phyloP scores from a whole-genome alignment of 2,329 filamentous ascomycete genomes.

The Aspergillus hiratsukae region DNA sequence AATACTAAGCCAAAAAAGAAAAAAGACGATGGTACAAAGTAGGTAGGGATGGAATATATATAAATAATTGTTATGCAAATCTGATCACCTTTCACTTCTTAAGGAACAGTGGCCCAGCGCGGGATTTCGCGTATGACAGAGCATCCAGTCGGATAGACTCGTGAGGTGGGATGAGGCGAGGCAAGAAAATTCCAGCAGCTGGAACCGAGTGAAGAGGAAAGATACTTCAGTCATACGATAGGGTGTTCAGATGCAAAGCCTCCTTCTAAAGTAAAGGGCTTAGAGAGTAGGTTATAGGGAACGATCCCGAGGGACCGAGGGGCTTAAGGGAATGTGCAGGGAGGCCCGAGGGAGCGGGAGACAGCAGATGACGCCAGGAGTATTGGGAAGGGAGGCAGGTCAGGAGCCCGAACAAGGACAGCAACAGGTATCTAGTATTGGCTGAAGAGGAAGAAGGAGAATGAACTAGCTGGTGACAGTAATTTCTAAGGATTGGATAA shows the following conservation, averaged over 20 bases:
- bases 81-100: neutral
- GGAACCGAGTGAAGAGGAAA: neutral
- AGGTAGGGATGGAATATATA: neutral
- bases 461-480: neutral
- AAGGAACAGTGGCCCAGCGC: neutral
- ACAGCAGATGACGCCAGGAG: slow-evolving; percentile 14
- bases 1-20: neutral
- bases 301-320: slow-evolving; percentile 4
- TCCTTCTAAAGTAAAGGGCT: neutral
- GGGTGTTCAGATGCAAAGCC: neutral
- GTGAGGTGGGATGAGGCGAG: neutral
- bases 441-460: neutral
- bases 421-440: neutral
- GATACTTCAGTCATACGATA: neutral
- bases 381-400: neutral
- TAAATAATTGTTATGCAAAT: slow-evolving; percentile 4
- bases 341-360: slow-evolving; percentile 6
- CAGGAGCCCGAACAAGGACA: neutral
- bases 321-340: slow-evolving; percentile 9
- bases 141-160: neutral
- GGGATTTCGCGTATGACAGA: neutral
- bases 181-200: neutral
- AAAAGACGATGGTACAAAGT: neutral
- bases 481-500: neutral
- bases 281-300: neutral